Conservation (phyloP, 139 green algal species). For the Haematococcus lacustris region DNA sequence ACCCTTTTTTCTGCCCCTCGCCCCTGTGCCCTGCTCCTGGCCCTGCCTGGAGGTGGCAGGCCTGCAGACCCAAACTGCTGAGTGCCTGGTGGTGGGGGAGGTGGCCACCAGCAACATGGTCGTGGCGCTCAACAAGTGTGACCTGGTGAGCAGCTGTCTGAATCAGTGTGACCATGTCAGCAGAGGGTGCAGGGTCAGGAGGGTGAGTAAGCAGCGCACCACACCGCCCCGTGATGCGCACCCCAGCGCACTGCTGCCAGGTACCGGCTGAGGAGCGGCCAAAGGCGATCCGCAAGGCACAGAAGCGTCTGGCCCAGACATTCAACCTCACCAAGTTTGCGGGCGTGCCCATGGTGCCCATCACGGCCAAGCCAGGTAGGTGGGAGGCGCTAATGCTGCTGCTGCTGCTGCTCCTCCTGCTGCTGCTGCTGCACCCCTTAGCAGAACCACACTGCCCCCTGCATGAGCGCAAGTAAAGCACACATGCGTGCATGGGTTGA, state of each 20-base stretch:
- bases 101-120: constrained; percentile 71
- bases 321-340: constrained; percentile 80
- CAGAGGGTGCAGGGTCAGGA: too few species aligned
- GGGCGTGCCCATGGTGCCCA: constrained; percentile 61
- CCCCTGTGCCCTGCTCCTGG: not conserved
- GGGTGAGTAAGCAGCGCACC: too few species aligned
- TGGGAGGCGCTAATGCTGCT: not conserved
- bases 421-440: not conserved
- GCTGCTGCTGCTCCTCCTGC: not conserved
- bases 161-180: too few species aligned
- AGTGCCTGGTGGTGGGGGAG: constrained; percentile 90
- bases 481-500: not conserved
- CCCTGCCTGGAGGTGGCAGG: constrained; percentile 20
- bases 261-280: constrained; percentile 32
- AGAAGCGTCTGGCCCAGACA: constrained; percentile 45
- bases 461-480: not conserved
- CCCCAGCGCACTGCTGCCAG: too few species aligned
- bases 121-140: constrained; percentile 87
- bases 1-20: too few species aligned
- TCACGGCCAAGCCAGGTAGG: constrained; percentile 50
- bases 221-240: too few species aligned
- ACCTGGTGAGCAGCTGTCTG: too few species aligned
- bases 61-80: constrained; percentile 84
- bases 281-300: constrained; percentile 26
- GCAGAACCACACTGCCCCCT: not conserved